phyloP scores from a whole-genome alignment of 495 filamentous ascomycete genomes.

The Sphaerosporella brunnea region DNA sequence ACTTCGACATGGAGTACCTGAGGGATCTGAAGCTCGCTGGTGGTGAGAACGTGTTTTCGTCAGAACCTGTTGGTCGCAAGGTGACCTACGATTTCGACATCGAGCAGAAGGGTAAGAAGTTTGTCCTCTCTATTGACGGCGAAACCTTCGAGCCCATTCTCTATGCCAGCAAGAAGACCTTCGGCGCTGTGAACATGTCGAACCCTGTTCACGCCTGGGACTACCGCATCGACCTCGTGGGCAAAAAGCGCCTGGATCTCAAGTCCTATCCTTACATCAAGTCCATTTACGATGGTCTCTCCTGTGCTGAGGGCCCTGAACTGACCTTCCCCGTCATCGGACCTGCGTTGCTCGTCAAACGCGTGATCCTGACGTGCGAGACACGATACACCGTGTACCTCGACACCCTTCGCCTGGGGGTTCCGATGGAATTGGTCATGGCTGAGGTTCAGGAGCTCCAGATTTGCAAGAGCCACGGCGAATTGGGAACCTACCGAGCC shows the following conservation, averaged over 20 bases:
- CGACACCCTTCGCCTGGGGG: neutral
- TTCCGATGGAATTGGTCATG: slow-evolving; percentile 2
- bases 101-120: neutral
- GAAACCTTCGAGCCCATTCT: slow-evolving; percentile 2
- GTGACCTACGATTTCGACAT: neutral
- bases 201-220: slow-evolving; percentile 4
- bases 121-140: neutral
- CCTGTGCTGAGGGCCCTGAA: neutral
- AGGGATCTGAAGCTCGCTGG: slow-evolving; percentile 3
- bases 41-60: neutral
- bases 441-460: slow-evolving; percentile 4
- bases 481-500: neutral
- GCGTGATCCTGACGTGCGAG: neutral
- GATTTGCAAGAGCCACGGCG: neutral
- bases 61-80: neutral
- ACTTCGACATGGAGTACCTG: slow-evolving; percentile 3
- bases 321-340: neutral
- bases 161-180: neutral
- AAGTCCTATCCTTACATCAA: neutral
- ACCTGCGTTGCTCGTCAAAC: neutral
- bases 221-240: neutral
- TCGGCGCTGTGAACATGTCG: neutral
- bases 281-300: neutral
- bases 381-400: neutral
- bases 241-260: slow-evolving; percentile 1